Conservation (phyloP, 805 yeast genomes). For the Ogataea pini region DNA sequence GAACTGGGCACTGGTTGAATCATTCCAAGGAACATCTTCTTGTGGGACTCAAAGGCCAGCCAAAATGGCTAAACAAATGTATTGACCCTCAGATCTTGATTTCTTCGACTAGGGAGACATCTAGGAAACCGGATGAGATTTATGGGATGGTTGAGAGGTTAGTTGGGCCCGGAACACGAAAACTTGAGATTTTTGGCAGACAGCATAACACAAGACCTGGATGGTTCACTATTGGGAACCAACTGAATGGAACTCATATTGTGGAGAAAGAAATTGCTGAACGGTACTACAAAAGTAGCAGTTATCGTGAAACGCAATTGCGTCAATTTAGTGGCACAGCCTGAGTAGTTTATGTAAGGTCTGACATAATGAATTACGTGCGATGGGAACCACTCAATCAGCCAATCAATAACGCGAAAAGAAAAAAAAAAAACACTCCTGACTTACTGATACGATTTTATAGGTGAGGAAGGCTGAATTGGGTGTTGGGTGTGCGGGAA, state of each 20-base stretch:
- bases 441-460: slow-evolving; percentile 5
- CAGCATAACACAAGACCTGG: slow-evolving; percentile 85
- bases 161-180: slow-evolving; percentile 75
- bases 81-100: slow-evolving; percentile 78
- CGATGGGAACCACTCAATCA: background rate
- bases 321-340: background rate
- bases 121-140: slow-evolving; percentile 88
- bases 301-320: slow-evolving; percentile 6
- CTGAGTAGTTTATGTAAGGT: background rate
- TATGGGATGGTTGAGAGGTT: slow-evolving; percentile 84
- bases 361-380: background rate
- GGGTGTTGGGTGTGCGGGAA: background rate
- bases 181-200: slow-evolving; percentile 87
- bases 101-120: slow-evolving; percentile 82
- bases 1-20: slow-evolving; percentile 97
- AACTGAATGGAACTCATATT: slow-evolving; percentile 59
- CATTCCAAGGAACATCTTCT: slow-evolving; percentile 91
- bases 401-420: slow-evolving; percentile 4
- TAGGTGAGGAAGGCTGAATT: slow-evolving; percentile 4
- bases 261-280: slow-evolving; percentile 54
- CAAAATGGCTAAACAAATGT: slow-evolving; percentile 65
- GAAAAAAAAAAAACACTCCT: slow-evolving; percentile 7
- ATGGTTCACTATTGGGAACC: slow-evolving; percentile 87
- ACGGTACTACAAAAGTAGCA: slow-evolving; percentile 17
- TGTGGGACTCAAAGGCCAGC: slow-evolving; percentile 82